Evolutionary conservation across 768 basidiomycete genomes (phyloP).

Genomic region (Leccinum broughii): DNA sequence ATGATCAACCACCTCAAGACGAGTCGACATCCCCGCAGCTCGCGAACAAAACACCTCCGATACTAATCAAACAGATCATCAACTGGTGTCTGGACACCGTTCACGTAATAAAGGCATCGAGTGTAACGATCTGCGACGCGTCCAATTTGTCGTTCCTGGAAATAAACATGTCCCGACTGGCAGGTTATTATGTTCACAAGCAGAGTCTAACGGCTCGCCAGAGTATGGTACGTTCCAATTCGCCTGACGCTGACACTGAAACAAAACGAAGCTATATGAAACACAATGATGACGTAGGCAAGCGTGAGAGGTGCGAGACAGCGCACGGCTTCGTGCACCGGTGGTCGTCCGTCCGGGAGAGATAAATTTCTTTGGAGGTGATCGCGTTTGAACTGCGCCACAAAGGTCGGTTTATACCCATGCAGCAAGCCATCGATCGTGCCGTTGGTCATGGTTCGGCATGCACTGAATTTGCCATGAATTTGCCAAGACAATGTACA

Average conservation of each 20-base stretch:
- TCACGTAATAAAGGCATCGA: neutral
- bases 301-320: slow-evolving; percentile 17
- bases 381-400: neutral
- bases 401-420: slow-evolving; percentile 15
- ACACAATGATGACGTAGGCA: slow-evolving; percentile 8
- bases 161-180: neutral
- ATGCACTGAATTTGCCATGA: slow-evolving; percentile 5
- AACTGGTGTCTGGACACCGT: neutral
- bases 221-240: neutral
- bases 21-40: slow-evolving; percentile 2
- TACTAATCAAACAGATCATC: neutral
- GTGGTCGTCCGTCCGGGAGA: slow-evolving; percentile 16
- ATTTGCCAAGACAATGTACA: slow-evolving; percentile 6
- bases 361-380: slow-evolving; percentile 10
- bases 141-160: neutral
- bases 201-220: neutral
- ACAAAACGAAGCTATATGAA: slow-evolving; percentile 3
- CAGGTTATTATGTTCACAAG: neutral
- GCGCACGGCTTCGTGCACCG: slow-evolving; percentile 15
- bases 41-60: neutral
- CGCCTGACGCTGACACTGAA: neutral
- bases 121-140: neutral
- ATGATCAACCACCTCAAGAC: slow-evolving; percentile 2
- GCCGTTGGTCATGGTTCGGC: neutral
- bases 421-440: slow-evolving; percentile 12